Percentiles rank a stretch among this genome's conserved stretches.
These are phyloP conservation scores for Chlorella sp. DNA, from an alignment of 139 green algal species.

Conservation along the genomic window DNA sequence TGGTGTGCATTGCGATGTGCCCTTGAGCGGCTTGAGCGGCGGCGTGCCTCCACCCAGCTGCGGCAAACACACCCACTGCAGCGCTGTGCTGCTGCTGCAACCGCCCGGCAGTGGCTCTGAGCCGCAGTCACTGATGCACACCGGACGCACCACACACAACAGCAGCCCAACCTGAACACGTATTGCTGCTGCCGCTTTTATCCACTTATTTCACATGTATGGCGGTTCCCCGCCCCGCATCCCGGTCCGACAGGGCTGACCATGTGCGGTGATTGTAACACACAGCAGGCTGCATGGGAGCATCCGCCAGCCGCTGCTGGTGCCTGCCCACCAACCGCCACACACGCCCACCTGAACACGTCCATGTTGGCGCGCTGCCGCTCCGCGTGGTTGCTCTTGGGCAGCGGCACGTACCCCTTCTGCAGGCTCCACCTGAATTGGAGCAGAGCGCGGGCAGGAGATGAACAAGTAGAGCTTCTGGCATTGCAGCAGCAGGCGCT, in stretches of 20 bases:
- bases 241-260: too few species aligned
- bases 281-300: not conserved
- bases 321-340: not conserved
- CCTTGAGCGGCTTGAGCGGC: not conserved
- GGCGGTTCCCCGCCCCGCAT: too few species aligned
- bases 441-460: not conserved
- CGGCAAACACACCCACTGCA: too few species aligned
- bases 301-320: too few species aligned
- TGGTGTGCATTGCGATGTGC: not conserved
- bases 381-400: slow-evolving; percentile 61
- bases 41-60: not conserved
- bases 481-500: not conserved
- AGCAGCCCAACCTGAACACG: too few species aligned
- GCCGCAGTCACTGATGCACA: too few species aligned
- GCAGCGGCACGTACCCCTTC: slow-evolving; percentile 67
- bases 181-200: too few species aligned
- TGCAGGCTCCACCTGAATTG: slow-evolving; percentile 70
- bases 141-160: too few species aligned
- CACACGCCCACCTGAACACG: slow-evolving; percentile 47
- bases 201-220: too few species aligned
- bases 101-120: too few species aligned
- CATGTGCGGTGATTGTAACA: too few species aligned
- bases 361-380: slow-evolving; percentile 58
- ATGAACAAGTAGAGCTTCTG: not conserved
- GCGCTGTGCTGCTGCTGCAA: too few species aligned